A percentile compares a stretch with the other conserved stretches of the same genome.
phyloP scores from a whole-genome alignment of 2,329 filamentous ascomycete genomes.

The Hymenoscyphus infarciens region DNA sequence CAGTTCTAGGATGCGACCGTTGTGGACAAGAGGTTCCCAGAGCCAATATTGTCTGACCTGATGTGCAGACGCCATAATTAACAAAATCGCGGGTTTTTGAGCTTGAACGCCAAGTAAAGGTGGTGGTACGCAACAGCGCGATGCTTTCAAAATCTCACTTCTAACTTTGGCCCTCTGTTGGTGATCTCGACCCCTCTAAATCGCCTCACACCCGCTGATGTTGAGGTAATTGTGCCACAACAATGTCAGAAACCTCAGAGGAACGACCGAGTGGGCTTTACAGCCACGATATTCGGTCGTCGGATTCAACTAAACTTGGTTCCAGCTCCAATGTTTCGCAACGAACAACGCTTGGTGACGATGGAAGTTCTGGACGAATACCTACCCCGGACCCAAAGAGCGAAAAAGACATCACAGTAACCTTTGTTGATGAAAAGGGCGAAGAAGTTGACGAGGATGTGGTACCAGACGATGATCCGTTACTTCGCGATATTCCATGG shows the following conservation, averaged over 20 bases:
- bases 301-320: slow-evolving; percentile 9
- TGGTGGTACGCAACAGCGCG: neutral
- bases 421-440: slow-evolving; percentile 9
- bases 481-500: slow-evolving; percentile 50
- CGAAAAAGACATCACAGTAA: slow-evolving; percentile 4
- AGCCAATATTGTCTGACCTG: slow-evolving; percentile 15
- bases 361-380: slow-evolving; percentile 5
- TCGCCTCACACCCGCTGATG: neutral
- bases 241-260: slow-evolving; percentile 5
- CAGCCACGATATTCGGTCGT: slow-evolving; percentile 4
- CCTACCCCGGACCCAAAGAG: slow-evolving; percentile 10
- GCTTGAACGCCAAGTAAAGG: slow-evolving; percentile 8
- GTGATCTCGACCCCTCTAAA: neutral
- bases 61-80: slow-evolving; percentile 17
- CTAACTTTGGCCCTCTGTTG: neutral
- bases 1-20: slow-evolving; percentile 14
- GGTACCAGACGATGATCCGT: slow-evolving; percentile 44
- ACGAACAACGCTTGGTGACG: slow-evolving; percentile 5
- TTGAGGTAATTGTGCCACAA: neutral
- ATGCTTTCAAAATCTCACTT: neutral
- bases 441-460: slow-evolving; percentile 9
- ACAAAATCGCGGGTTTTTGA: neutral
- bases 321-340: slow-evolving; percentile 9
- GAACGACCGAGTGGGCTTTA: slow-evolving; percentile 2
- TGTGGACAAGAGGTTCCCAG: slow-evolving; percentile 9